phyloP scores from a whole-genome alignment of 495 filamentous ascomycete species.

The Aspergillus steynii region DNA sequence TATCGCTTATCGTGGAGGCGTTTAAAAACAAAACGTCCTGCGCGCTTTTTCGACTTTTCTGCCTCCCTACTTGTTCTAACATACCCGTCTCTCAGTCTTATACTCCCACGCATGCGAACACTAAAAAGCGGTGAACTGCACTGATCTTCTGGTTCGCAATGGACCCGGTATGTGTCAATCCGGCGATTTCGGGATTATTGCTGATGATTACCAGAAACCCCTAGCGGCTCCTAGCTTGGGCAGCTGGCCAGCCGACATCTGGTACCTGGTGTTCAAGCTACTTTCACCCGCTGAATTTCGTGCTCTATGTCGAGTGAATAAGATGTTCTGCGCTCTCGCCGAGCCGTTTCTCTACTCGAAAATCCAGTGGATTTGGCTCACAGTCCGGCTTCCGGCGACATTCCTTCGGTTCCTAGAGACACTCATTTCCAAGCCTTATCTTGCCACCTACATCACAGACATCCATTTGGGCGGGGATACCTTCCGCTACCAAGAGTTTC shows the following conservation, averaged over 20 bases:
- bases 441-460: conserved; percentile 20
- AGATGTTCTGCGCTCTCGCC: conserved; percentile 12
- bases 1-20: too few species aligned
- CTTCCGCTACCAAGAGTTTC: not conserved
- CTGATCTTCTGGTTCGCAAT: not conserved
- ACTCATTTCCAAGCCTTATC: conserved; percentile 18
- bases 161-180: not conserved
- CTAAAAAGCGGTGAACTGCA: not conserved
- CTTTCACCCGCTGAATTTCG: conserved; percentile 15
- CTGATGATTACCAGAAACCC: not conserved
- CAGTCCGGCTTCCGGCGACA: conserved; percentile 13
- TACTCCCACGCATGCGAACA: not conserved
- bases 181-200: not conserved
- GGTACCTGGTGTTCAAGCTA: conserved; percentile 12
- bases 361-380: conserved; percentile 21
- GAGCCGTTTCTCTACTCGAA: conserved; percentile 21
- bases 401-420: conserved; percentile 18
- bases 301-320: conserved; percentile 17
- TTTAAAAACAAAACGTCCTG: too few species aligned
- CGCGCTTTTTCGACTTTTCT: too few species aligned
- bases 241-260: conserved; percentile 14
- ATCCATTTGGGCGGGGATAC: conserved; percentile 7
- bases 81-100: too few species aligned
- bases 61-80: too few species aligned
- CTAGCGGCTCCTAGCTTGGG: not conserved